phyloP scores from a whole-genome alignment of 345 rosid genomes.

The Microcos paniculata region DNA sequence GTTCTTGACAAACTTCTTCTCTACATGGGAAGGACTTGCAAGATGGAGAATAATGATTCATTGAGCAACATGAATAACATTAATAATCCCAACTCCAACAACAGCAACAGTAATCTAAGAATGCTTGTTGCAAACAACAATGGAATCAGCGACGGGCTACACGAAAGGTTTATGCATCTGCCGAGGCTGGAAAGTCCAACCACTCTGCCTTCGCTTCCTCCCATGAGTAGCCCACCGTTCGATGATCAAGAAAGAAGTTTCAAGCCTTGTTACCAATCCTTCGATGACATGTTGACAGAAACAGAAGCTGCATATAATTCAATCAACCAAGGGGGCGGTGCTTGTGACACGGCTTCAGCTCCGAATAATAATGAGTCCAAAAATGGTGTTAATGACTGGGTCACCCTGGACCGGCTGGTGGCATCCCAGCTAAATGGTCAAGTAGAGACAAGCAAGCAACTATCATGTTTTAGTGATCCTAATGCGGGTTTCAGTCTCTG shows the following conservation, averaged over 20 bases:
- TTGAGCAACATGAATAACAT: slow-evolving; percentile 15
- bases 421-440: slow-evolving; percentile 93
- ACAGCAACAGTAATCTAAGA: slow-evolving; percentile 13
- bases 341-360: not conserved
- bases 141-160: slow-evolving; percentile 24
- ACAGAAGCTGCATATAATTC: slow-evolving; percentile 23
- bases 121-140: slow-evolving; percentile 25
- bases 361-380: not conserved
- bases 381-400: slow-evolving; percentile 62
- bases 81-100: slow-evolving; percentile 15
- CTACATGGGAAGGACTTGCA: slow-evolving; percentile 70
- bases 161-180: slow-evolving; percentile 63
- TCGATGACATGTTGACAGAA: slow-evolving; percentile 39
- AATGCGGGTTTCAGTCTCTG: slow-evolving; percentile 38
- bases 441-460: slow-evolving; percentile 41
- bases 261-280: slow-evolving; percentile 2
- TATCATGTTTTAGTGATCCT: slow-evolving; percentile 44
- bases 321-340: slow-evolving; percentile 27
- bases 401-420: slow-evolving; percentile 73
- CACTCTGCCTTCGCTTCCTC: slow-evolving; percentile 30
- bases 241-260: not conserved
- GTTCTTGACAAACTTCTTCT: slow-evolving; percentile 69
- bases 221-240: slow-evolving; percentile 21
- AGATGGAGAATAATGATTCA: slow-evolving; percentile 46
- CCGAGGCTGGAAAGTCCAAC: slow-evolving; percentile 73